Conservation (phyloP, 2,329 filamentous ascomycete species). For the Fusarium dlaminii region DNA sequence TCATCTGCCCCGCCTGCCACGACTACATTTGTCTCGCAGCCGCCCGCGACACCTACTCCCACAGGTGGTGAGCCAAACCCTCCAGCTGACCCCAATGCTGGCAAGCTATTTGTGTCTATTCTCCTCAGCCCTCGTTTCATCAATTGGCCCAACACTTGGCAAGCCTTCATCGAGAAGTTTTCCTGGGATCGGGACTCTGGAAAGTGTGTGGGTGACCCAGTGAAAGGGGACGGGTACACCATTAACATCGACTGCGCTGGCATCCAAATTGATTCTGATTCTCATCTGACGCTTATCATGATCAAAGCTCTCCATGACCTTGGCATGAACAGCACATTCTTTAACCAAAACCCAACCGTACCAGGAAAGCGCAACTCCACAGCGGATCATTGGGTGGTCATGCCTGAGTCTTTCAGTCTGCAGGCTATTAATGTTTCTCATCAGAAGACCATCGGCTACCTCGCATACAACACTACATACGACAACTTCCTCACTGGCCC, state of each 20-base stretch:
- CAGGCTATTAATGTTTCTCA: conserved; percentile 47
- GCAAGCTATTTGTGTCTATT: conserved; percentile 46
- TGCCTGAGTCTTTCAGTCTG: conserved; percentile 51
- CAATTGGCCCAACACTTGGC: conserved; percentile 53
- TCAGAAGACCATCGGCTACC: conserved; percentile 47
- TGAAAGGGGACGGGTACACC: conserved; percentile 49
- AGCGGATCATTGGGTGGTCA: conserved; percentile 50
- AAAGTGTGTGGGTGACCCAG: conserved; percentile 46
- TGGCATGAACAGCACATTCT: conserved; percentile 51
- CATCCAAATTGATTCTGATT: conserved; percentile 50
- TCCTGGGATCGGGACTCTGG: conserved; percentile 52
- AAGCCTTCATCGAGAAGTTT: conserved; percentile 52
- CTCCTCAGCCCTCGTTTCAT: conserved; percentile 51
- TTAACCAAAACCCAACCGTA: conserved; percentile 52
- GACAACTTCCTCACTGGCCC: conserved; percentile 50
- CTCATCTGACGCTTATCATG: conserved; percentile 52
- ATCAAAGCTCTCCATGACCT: conserved; percentile 52
- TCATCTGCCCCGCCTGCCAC: conserved; percentile 46
- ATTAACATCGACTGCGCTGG: conserved; percentile 51
- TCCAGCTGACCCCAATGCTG: conserved; percentile 43
- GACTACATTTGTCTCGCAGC: conserved; percentile 47
- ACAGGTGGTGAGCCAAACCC: conserved; percentile 44
- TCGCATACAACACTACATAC: conserved; percentile 52
- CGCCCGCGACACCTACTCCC: conserved; percentile 38
- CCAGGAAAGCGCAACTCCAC: conserved; percentile 46